Evolutionary conservation across 2,329 filamentous ascomycete genomes (phyloP), one percentile per base, ranked within the genome.

Genomic region (Neofusicoccum laricinum): DNA sequence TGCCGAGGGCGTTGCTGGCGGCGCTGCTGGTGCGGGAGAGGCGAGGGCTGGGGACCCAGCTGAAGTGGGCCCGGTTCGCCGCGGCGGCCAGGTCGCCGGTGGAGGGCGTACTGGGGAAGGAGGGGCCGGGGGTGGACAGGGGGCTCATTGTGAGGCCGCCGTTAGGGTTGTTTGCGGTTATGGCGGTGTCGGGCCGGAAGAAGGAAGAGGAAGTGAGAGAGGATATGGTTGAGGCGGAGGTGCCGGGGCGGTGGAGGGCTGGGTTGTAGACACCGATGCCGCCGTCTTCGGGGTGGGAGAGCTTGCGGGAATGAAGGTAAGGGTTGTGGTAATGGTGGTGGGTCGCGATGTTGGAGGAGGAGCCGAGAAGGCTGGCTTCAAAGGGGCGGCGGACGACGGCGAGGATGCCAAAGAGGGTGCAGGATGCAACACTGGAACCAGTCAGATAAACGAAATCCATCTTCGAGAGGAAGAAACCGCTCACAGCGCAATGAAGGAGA

Each of bases 401-500:
- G 32, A 78, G 71, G 48, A 76, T 71, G 10, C 69, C 70, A 45
- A 78, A 78, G 11, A 76, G 66, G 3, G 66, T 67, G 43, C 68
- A 71, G 3, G 75, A 76, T 12, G 71, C 70, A 21, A 73, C 64
- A 11, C 76, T 78, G 30, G 14, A 30, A 30, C 25, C 25, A 30
- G 25, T 30, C 25, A 30, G n/a, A n/a, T n/a, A n/a, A 30, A 30
- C 25, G 25, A 6, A 7, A 4, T 6, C 25, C 7, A 6, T 30
- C 7, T 30, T 7, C 25, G 25, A 6, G 25, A 30, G 25, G 7
- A 6, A 7, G 25, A 30, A 6, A 7, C 25, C 12, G 68, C 74
- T 65, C 66, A 78, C 76, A 78, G 68, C 11, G 72, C 70, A 43
- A 77, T 64, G 50, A 74, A 67, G 4, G 75, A 72, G 8, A 77